Evolutionary conservation across 345 rosid species (phyloP).

Genomic region (Balakata baccata): DNA sequence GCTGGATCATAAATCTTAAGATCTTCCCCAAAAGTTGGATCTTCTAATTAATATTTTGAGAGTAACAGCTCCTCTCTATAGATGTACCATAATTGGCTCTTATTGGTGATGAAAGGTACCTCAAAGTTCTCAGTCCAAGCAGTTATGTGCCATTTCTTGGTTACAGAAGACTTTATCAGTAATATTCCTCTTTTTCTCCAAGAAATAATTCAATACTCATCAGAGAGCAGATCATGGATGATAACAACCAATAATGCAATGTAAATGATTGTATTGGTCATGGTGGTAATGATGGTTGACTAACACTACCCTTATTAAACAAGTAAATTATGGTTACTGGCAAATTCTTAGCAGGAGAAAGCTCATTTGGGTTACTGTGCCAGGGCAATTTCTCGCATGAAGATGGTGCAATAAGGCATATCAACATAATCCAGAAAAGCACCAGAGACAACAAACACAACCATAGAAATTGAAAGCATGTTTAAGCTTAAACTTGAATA

Average conservation of each 20-base stretch:
- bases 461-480: constrained; percentile 1
- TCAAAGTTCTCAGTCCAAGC: constrained; percentile 19
- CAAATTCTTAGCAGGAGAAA: too few relatives aligned
- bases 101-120: constrained; percentile 14
- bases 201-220: not conserved
- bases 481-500: constrained; percentile 19
- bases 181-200: too few relatives aligned
- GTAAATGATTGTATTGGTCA: too few relatives aligned
- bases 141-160: constrained; percentile 12
- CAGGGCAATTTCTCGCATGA: too few relatives aligned
- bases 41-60: constrained; percentile 22
- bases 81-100: not conserved
- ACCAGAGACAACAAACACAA: too few relatives aligned
- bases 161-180: not conserved
- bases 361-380: too few relatives aligned
- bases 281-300: too few relatives aligned
- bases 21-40: constrained; percentile 21
- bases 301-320: too few relatives aligned
- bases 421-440: too few relatives aligned
- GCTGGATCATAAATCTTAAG: not conserved
- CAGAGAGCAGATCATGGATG: not conserved
- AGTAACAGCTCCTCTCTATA: not conserved
- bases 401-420: too few relatives aligned
- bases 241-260: too few relatives aligned
- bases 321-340: too few relatives aligned